Conservation (phyloP, 2,329 filamentous ascomycete species). For the Drechslerella stenobrocha region DNA sequence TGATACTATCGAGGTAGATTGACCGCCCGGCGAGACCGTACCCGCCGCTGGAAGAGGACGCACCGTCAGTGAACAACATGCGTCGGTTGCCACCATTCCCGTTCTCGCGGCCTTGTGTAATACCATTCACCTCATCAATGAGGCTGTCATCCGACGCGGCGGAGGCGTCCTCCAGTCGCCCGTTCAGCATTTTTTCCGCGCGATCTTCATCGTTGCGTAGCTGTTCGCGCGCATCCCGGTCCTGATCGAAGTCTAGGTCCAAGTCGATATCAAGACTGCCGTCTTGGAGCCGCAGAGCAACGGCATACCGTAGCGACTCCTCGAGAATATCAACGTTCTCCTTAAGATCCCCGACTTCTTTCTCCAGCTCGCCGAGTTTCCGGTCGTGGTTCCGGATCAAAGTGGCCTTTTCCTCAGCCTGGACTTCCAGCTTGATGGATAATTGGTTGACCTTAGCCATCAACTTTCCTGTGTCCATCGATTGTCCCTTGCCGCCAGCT, state of each 20-base stretch:
- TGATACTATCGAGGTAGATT: constrained; percentile 42
- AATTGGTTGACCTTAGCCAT: constrained; percentile 22
- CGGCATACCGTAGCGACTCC: constrained; percentile 37
- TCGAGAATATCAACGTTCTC: constrained; percentile 43
- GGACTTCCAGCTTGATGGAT: constrained; percentile 14
- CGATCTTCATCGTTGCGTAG: constrained; percentile 27
- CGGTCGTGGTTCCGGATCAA: constrained; percentile 20
- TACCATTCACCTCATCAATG: constrained; percentile 40
- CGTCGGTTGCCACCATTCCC: constrained; percentile 1
- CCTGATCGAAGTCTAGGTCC: constrained; percentile 7
- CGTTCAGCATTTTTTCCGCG: constrained; percentile 46
- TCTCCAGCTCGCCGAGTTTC: constrained; percentile 33
- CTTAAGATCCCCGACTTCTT: constrained; percentile 37
- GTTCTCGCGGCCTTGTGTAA: constrained; percentile 10
- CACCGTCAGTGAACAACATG: constrained; percentile 35
- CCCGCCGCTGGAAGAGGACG: constrained; percentile 25
- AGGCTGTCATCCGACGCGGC: constrained; percentile 36
- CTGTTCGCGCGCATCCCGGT: constrained; percentile 8
- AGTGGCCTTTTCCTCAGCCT: constrained; percentile 26
- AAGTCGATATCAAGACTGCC: constrained; percentile 11
- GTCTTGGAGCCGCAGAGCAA: constrained; percentile 24
- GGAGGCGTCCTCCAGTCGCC: constrained; percentile 41
- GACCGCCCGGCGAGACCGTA: constrained; percentile 21
- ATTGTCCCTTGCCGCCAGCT: constrained; percentile 7
- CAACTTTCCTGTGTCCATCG: constrained; percentile 16